Evolutionary conservation across 2,329 filamentous ascomycete species (phyloP), one percentile per base, ranked within the genome.

Genomic region (Pestalotiopsis sp.): DNA sequence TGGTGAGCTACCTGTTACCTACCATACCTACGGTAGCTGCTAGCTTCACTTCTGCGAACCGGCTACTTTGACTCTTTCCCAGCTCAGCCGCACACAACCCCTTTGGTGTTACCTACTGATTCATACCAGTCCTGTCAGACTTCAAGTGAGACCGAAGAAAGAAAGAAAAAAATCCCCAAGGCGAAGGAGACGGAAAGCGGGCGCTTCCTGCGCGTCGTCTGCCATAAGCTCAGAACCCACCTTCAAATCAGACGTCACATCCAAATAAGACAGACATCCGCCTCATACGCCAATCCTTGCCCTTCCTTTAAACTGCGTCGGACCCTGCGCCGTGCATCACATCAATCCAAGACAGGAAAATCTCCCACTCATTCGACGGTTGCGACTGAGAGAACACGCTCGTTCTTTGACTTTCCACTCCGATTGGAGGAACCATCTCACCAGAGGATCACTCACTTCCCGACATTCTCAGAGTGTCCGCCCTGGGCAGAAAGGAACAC

Each of bases 261-360:
- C 52, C 63, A 66, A 66, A 66, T 66, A 66, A 66, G 63, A 66
- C 63, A 66, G 45, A 36, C 63, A 58, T 66, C 63, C 49, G 45
- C 49, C 20, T 25, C 61, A 36, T 39, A 41, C 60, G 27, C 60
- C 60, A 63, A 41, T 63, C 36, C 62, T 20, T 49, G 6, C 13
- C 62, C 20, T 66, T 36, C 63, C 41, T 66, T 66, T 39, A 66
- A 17, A 36, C n/a, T 45, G 57, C 45, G 45, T 52, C 45, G 45
- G 41, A 57, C 25, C 14, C 31, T 66, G 27, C 59, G 59, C 57
- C 27, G 23, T 27, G 23, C 57, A 59, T 59, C 27, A 41, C 17
- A 41, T 52, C 45, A 52, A 52, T 52, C 45, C 45, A 52, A 52
- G 45, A 52, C 45, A 52, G 45, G 17, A 20, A 52, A n/a, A 52